Conservation (phyloP, 805 yeast genomes). For the Saturnispora bothae region DNA sequence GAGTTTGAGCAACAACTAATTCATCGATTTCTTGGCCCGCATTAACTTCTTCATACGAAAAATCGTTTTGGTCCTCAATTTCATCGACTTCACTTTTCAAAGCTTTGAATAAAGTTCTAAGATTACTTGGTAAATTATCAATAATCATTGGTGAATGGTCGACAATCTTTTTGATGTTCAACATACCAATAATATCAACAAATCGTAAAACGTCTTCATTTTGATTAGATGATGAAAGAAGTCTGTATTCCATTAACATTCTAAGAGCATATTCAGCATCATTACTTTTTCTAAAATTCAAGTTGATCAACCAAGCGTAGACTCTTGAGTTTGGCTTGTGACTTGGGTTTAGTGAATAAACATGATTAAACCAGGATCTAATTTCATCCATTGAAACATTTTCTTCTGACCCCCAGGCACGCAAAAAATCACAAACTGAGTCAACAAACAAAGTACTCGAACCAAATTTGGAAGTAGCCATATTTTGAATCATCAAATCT, state of each 20-base stretch:
- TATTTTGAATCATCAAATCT: slow-evolving; percentile 50
- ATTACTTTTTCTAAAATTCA: slow-evolving; percentile 19
- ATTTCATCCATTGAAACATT: slow-evolving; percentile 16
- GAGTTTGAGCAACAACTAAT: background rate
- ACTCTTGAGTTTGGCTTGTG: slow-evolving; percentile 20
- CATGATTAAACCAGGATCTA: slow-evolving; percentile 20
- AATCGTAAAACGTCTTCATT: slow-evolving; percentile 30
- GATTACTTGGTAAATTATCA: slow-evolving; percentile 20
- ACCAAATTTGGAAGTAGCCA: slow-evolving; percentile 27
- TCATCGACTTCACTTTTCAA: slow-evolving; percentile 5
- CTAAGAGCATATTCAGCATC: slow-evolving; percentile 12
- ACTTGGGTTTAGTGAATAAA: slow-evolving; percentile 10
- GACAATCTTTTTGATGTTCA: slow-evolving; percentile 32
- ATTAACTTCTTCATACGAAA: background rate
- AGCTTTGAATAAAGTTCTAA: slow-evolving; percentile 18
- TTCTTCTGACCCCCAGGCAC: slow-evolving; percentile 24
- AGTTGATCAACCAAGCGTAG: slow-evolving; percentile 22
- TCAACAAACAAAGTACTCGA: slow-evolving; percentile 40
- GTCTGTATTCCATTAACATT: slow-evolving; percentile 12
- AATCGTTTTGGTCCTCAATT: background rate
- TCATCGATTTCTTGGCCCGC: background rate
- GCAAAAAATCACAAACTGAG: slow-evolving; percentile 58
- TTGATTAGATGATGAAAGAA: slow-evolving; percentile 16
- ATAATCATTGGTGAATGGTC: slow-evolving; percentile 16
- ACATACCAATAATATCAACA: slow-evolving; percentile 37